Percentiles rank a stretch among this genome's conserved stretches.
These are phyloP conservation scores for Penicillium sp. DNA, from an alignment of 2,329 filamentous ascomycete species.

Conservation along the genomic window DNA sequence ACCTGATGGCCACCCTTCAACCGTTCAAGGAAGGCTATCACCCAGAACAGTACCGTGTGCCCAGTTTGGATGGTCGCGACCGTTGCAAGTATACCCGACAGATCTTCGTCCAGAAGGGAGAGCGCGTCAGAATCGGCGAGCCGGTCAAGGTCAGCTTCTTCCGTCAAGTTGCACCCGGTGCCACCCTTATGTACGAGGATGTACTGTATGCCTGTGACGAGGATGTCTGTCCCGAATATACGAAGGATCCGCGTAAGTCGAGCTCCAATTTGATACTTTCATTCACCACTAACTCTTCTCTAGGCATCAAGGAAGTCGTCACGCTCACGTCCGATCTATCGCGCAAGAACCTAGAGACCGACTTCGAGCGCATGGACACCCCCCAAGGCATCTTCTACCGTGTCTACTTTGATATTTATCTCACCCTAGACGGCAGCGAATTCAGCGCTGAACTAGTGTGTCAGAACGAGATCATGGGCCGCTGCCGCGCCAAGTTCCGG, in stretches of 20 bases:
- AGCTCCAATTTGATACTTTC: neutral
- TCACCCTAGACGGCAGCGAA: conserved; percentile 93
- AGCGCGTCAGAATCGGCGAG: conserved; percentile 98
- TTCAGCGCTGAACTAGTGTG: conserved; percentile 99
- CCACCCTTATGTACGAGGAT: conserved; percentile 99
- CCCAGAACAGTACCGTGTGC: conserved; percentile 95
- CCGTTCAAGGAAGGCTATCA: conserved; percentile 99
- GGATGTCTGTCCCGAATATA: conserved; percentile 96
- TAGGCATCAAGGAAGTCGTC: conserved; percentile 98
- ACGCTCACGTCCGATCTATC: conserved; percentile 95
- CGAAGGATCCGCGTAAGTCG: conserved; percentile 94
- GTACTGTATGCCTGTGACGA: conserved; percentile 97
- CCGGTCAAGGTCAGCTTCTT: conserved; percentile 99
- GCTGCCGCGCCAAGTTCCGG: conserved; percentile 85
- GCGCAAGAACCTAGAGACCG: conserved; percentile 97
- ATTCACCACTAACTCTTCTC: conserved; percentile 3
- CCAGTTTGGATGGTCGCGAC: conserved; percentile 93
- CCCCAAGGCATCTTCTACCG: conserved; percentile 95
- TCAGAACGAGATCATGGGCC: conserved; percentile 97
- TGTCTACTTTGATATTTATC: conserved; percentile 66
- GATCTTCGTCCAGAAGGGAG: conserved; percentile 97
- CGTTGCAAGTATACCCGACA: conserved; percentile 98
- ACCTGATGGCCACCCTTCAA: conserved; percentile 97
- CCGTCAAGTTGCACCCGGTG: conserved; percentile 92
- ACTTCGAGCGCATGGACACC: conserved; percentile 99